phyloP scores from a whole-genome alignment of 2,329 filamentous ascomycete genomes.

The Aspergillus arachidicola region DNA sequence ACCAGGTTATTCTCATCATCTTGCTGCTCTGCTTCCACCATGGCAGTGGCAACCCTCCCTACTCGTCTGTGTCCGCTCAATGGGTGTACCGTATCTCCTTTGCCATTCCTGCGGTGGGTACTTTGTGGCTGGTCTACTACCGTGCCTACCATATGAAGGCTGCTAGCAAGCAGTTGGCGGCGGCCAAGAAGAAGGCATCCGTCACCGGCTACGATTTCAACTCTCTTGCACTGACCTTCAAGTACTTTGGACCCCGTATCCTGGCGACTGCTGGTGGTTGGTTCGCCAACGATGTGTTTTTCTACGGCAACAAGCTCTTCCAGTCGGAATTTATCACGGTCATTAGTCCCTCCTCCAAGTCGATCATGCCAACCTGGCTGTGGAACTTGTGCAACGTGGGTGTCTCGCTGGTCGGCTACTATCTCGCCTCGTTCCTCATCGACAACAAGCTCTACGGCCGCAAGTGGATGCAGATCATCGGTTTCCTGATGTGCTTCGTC shows the following conservation, averaged over 20 bases:
- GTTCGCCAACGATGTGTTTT: slow-evolving; percentile 98
- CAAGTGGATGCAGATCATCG: slow-evolving; percentile 94
- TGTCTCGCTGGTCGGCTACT: slow-evolving; percentile 86
- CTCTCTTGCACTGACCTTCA: slow-evolving; percentile 76
- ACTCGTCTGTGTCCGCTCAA: slow-evolving; percentile 75
- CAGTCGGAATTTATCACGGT: slow-evolving; percentile 86
- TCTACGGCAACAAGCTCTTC: slow-evolving; percentile 99
- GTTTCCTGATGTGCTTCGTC: slow-evolving; percentile 90
- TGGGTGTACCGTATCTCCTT: slow-evolving; percentile 93
- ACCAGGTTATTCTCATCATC: slow-evolving; percentile 87
- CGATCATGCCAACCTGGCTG: slow-evolving; percentile 83
- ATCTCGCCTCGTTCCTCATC: slow-evolving; percentile 82
- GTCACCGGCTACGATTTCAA: slow-evolving; percentile 92
- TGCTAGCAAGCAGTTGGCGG: slow-evolving; percentile 77
- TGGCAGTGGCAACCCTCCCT: slow-evolving; percentile 73
- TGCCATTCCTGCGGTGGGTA: slow-evolving; percentile 85
- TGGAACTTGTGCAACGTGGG: slow-evolving; percentile 92
- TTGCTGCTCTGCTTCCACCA: slow-evolving; percentile 87
- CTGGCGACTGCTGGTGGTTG: slow-evolving; percentile 84
- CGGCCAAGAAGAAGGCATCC: slow-evolving; percentile 80
- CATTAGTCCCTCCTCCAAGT: slow-evolving; percentile 68
- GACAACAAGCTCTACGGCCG: slow-evolving; percentile 97
- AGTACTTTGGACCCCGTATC: slow-evolving; percentile 82
- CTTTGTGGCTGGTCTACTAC: slow-evolving; percentile 94
- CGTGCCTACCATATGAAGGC: slow-evolving; percentile 92